A percentile compares a stretch with the other conserved stretches of the same genome.
phyloP scores from a whole-genome alignment of 345 rosid species.

The Rhodamnia argentea region DNA sequence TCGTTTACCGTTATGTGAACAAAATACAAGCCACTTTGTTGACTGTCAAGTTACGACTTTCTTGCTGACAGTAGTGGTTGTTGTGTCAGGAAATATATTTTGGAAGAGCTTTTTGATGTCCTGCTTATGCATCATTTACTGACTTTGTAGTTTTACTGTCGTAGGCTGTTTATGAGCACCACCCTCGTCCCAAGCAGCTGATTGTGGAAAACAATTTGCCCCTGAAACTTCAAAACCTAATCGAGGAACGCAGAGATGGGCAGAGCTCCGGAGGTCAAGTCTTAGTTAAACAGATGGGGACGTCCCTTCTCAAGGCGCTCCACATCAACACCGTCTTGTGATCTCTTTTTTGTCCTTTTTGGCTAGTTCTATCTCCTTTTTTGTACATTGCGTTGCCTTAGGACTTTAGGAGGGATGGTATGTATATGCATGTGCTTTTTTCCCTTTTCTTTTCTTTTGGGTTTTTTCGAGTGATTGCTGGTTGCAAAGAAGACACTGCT shows the following conservation, averaged over 20 bases:
- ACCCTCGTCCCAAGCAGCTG: slow-evolving; percentile 92
- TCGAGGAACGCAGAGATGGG: slow-evolving; percentile 95
- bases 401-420: not conserved
- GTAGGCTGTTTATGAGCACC: slow-evolving; percentile 98
- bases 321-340: slow-evolving; percentile 86
- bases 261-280: slow-evolving; percentile 97
- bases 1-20: not conserved
- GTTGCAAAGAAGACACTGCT: not conserved
- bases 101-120: not conserved
- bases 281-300: slow-evolving; percentile 95
- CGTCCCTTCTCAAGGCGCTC: slow-evolving; percentile 89
- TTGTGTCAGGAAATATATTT: not conserved
- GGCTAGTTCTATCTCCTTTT: not conserved
- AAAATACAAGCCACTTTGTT: not conserved
- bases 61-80: not conserved
- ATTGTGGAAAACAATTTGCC: slow-evolving; percentile 95
- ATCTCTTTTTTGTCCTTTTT: not conserved
- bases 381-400: not conserved
- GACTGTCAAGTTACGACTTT: not conserved
- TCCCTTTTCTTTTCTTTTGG: not conserved
- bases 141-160: not conserved
- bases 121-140: not conserved
- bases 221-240: slow-evolving; percentile 69
- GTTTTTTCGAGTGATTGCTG: not conserved
- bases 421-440: not conserved